A percentile compares a stretch with the other conserved stretches of the same genome.
phyloP scores from a whole-genome alignment of 345 rosid genomes.

The Eucalyptus caleyi region DNA sequence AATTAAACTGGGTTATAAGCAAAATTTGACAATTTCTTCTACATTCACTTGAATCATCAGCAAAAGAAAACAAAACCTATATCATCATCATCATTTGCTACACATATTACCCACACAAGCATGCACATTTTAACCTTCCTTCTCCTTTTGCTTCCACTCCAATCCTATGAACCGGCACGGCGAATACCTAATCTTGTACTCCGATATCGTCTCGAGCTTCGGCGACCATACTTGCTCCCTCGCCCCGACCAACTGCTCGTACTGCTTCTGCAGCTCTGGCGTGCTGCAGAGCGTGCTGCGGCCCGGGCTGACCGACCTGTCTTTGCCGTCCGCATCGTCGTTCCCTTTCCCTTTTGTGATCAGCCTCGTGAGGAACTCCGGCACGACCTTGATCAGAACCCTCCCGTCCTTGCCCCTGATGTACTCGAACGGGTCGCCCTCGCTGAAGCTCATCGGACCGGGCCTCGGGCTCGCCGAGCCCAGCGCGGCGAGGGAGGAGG shows the following conservation, averaged over 20 bases:
- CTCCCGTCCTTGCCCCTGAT: slow-evolving; percentile 29
- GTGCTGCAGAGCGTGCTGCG: slow-evolving; percentile 20
- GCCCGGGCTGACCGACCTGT: neutral
- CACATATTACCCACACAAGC: neutral
- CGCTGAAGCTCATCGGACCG: slow-evolving; percentile 23
- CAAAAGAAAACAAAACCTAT: neutral
- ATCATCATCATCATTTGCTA: neutral
- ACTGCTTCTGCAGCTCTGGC: slow-evolving; percentile 35
- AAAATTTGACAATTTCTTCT: neutral
- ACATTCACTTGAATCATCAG: neutral
- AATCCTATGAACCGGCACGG: slow-evolving; percentile 27
- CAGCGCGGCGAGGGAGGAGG: slow-evolving; percentile 50
- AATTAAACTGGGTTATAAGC: neutral
- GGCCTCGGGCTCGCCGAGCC: slow-evolving; percentile 22
- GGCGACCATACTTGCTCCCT: slow-evolving; percentile 35
- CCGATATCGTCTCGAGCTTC: slow-evolving; percentile 33
- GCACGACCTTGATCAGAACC: slow-evolving; percentile 43
- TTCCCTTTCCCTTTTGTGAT: slow-evolving; percentile 1
- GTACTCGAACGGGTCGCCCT: slow-evolving; percentile 43
- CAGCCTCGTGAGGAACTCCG: slow-evolving; percentile 35
- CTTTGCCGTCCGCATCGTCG: neutral
- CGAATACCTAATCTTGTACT: slow-evolving; percentile 19
- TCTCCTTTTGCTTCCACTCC: slow-evolving; percentile 19
- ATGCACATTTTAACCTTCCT: neutral
- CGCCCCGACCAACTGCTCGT: slow-evolving; percentile 25